Conservation (phyloP, 371 early-diverging fungal species). For the Gilbertella persicaria region DNA sequence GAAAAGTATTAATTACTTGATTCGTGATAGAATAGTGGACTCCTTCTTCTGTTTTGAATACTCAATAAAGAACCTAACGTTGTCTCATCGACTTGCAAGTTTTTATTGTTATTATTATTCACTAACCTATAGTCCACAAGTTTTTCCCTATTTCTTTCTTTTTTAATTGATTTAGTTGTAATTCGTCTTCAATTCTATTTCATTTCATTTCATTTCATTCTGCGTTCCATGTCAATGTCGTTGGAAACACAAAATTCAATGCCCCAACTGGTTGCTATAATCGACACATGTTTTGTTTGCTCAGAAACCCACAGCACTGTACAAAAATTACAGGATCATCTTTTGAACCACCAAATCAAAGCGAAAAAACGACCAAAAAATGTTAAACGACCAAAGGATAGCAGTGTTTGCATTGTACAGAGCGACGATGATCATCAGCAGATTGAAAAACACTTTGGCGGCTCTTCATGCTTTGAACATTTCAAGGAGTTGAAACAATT, state of each 20-base stretch:
- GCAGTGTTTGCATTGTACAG: conserved; percentile 14
- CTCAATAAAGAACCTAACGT: too few relatives aligned
- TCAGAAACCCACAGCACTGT: conserved; percentile 10
- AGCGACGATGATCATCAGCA: conserved; percentile 18
- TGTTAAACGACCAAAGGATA: too few relatives aligned
- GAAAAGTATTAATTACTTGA: too few relatives aligned
- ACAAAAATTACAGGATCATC: conserved; percentile 16
- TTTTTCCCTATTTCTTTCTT: conserved; percentile 1
- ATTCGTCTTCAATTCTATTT: conserved; percentile 1
- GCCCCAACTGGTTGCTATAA: conserved; percentile 15
- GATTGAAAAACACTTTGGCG: conserved; percentile 20
- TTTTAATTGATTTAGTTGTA: conserved; percentile 1
- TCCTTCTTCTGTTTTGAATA: too few relatives aligned
- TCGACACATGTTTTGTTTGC: too few relatives aligned
- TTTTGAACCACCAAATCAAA: conserved; percentile 16
- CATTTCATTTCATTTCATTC: conserved; percentile 7
- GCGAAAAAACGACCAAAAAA: conserved; percentile 17
- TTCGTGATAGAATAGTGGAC: too few relatives aligned
- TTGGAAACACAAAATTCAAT: conserved; percentile 12
- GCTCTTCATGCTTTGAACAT: conserved; percentile 18
- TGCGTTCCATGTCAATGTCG: conserved; percentile 9
- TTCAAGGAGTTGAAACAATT: conserved; percentile 13
- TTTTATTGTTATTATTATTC: too few relatives aligned
- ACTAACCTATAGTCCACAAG: too few relatives aligned
- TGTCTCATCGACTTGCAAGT: too few relatives aligned